Evolutionary conservation across 805 yeast genomes (phyloP).

Genomic region (Ogataea ramenticola): DNA sequence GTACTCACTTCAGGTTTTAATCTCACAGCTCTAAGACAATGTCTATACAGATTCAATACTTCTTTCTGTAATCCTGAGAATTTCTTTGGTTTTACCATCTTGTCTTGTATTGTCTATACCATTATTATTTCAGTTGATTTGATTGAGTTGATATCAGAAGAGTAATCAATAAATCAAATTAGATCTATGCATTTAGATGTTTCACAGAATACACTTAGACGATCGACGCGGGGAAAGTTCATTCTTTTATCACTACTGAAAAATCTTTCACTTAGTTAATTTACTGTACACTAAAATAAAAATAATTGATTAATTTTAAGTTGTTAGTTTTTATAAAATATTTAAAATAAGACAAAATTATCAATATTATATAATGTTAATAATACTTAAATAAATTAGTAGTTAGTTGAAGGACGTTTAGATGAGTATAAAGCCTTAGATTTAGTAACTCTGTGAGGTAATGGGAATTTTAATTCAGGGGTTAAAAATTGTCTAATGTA

Average conservation of each 20-base stretch:
- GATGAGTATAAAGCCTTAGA: constrained; percentile 80
- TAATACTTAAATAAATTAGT: constrained; percentile 40
- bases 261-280: constrained; percentile 5
- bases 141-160: no score
- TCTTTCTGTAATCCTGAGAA: constrained; percentile 46
- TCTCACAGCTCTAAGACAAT: constrained; percentile 36
- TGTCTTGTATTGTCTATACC: background rate
- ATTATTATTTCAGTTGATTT: no score
- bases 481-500: constrained; percentile 95
- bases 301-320: background rate
- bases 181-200: no score
- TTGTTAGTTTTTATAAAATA: background rate
- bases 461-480: constrained; percentile 98
- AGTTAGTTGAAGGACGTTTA: constrained; percentile 96
- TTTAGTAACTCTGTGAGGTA: constrained; percentile 98
- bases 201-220: no score
- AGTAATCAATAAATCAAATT: no score
- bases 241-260: no score
- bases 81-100: constrained; percentile 1
- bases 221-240: no score
- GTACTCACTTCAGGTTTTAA: constrained; percentile 37
- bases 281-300: no score
- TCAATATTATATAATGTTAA: no score
- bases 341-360: no score
- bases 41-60: constrained; percentile 41